Conservation (phyloP, 1,139 yeast species). For the Arxiozyma slooffiae region DNA sequence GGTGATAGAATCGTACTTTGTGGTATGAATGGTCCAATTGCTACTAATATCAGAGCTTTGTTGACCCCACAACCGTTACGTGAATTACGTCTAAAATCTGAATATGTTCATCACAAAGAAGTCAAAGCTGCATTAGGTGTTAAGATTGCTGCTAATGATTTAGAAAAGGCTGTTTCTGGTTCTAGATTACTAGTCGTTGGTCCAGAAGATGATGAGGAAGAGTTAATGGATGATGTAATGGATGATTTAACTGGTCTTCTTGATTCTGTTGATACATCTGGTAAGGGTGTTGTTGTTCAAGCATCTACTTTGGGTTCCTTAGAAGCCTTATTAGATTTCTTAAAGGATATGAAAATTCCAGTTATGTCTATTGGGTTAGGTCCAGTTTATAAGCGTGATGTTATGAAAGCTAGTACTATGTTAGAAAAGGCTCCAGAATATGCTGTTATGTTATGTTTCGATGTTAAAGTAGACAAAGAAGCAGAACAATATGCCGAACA, state of each 20-base stretch:
- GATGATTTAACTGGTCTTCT: slow-evolving; percentile 91
- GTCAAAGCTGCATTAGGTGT: slow-evolving; percentile 99
- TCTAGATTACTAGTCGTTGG: slow-evolving; percentile 91
- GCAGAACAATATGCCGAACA: slow-evolving; percentile 97
- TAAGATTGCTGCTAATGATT: slow-evolving; percentile 92
- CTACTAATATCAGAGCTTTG: slow-evolving; percentile 91
- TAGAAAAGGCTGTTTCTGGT: slow-evolving; percentile 98
- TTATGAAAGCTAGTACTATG: slow-evolving; percentile 95
- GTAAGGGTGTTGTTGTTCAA: slow-evolving; percentile 96
- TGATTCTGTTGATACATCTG: slow-evolving; percentile 89
- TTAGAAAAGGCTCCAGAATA: slow-evolving; percentile 89
- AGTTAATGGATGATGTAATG: slow-evolving; percentile 96
- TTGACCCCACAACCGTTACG: slow-evolving; percentile 96
- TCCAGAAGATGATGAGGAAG: slow-evolving; percentile 96
- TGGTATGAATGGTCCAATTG: slow-evolving; percentile 98
- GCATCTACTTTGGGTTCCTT: slow-evolving; percentile 96
- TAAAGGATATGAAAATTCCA: slow-evolving; percentile 97
- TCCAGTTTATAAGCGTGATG: slow-evolving; percentile 95
- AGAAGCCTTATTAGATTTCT: slow-evolving; percentile 93
- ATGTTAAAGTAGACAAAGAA: slow-evolving; percentile 92
- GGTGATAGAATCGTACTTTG: slow-evolving; percentile 94
- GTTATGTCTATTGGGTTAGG: slow-evolving; percentile 98
- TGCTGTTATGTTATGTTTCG: slow-evolving; percentile 97
- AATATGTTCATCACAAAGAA: slow-evolving; percentile 89
- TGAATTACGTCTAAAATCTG: slow-evolving; percentile 90